Conservation (phyloP, 2,329 filamentous ascomycete genomes). For the Aureobasidium sp. region DNA sequence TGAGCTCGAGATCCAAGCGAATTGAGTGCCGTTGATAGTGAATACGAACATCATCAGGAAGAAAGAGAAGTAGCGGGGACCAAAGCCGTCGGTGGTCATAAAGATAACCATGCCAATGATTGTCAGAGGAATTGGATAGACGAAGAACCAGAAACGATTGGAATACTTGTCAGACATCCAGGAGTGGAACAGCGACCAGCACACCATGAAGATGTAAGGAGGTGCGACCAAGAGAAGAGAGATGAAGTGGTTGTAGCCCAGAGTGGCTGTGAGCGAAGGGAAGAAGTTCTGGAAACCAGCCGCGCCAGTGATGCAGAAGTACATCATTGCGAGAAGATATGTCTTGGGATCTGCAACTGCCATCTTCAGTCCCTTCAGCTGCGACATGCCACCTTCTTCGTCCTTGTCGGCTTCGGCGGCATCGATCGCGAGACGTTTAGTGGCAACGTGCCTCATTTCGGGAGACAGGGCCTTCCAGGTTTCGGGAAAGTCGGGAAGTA, state of each 20-base stretch:
- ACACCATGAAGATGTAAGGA: slow-evolving; percentile 49
- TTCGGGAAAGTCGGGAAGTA: slow-evolving; percentile 34
- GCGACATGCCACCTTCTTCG: slow-evolving; percentile 41
- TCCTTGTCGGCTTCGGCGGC: slow-evolving; percentile 45
- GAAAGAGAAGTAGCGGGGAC: slow-evolving; percentile 48
- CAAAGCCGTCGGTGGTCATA: slow-evolving; percentile 47
- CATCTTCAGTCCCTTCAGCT: slow-evolving; percentile 45
- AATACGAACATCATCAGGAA: slow-evolving; percentile 53
- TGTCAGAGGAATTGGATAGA: slow-evolving; percentile 46
- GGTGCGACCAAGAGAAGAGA: slow-evolving; percentile 48
- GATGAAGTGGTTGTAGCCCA: slow-evolving; percentile 39
- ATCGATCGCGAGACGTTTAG: slow-evolving; percentile 45
- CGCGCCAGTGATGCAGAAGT: slow-evolving; percentile 44
- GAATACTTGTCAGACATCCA: slow-evolving; percentile 38
- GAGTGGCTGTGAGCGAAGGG: slow-evolving; percentile 43
- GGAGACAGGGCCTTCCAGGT: slow-evolving; percentile 38
- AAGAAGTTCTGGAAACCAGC: slow-evolving; percentile 53
- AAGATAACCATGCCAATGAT: slow-evolving; percentile 49
- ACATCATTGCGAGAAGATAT: slow-evolving; percentile 43
- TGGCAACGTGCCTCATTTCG: slow-evolving; percentile 42
- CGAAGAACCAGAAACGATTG: slow-evolving; percentile 47
- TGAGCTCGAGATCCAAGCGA: slow-evolving; percentile 71
- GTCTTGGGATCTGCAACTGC: slow-evolving; percentile 47
- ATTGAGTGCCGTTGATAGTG: slow-evolving; percentile 51
- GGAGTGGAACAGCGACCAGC: slow-evolving; percentile 41